Evolutionary conservation across 2,329 filamentous ascomycete species (phyloP), one percentile per base, ranked within the genome.

Genomic region (Lojkania enalia): DNA sequence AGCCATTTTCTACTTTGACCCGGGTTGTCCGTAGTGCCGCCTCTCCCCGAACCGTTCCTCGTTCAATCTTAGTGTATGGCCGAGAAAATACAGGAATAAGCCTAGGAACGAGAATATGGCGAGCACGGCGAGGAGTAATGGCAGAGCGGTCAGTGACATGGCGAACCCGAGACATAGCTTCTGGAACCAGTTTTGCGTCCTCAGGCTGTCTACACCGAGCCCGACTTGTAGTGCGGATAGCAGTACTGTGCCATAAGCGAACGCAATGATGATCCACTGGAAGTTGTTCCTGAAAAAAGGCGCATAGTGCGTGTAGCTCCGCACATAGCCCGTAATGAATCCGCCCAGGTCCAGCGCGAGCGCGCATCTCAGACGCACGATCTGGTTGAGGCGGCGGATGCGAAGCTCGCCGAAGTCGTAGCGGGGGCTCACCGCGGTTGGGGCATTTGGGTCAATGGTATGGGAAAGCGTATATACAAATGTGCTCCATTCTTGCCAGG

Each of bases 341-440:
- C 44, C 38, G 6, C 19, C n/a, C 2, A 50, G 5, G 6, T 44
- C 48, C 20, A 32, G 44, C 19, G 42, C 30, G 12, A 43, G 38
- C 3, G 47, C 41, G 15, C 32, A 12, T 7, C 6, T 16, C 11
- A 52, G 11, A 9, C 49, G 29, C 35, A 50, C 48, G 5, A 55
- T 49, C 15, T 15, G 12, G 35, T 79, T 72, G 20, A 77, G 53
- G 11, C 74, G 66, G 6, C 60, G 58, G 2, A 75, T 59, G 2
- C 74, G 67, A 27, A 76, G 58, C 52, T 76, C 74, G 11, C 74
- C 73, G 47, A 71, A 76, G 6, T 55, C 42, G 52, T 74, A 77
- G 11, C 74, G 68, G 20, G 52, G 49, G 39, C 64, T 66, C 30
- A 74, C 59, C 4, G 51, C 37, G 16, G 18, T 21, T 7, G 47